Base-by-base conservation (phyloP, 352 stramenopile species). In the Halophytophthora batemanensis region DNA sequence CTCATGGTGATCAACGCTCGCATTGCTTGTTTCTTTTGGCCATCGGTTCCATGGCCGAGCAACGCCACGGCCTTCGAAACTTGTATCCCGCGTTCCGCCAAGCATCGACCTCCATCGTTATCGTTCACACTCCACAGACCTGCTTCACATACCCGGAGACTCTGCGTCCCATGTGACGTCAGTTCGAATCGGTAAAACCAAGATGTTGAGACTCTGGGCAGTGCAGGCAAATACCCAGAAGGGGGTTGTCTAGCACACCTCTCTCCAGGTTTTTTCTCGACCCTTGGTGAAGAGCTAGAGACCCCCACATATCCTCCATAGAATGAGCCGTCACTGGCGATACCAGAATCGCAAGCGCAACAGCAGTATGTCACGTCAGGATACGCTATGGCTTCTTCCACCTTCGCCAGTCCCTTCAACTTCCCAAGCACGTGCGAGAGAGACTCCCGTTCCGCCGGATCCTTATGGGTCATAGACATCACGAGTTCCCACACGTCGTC, bases 401-500 rank as follows among this genome's bases (percentile, higher is more conserved):
- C 14, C 3, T 44, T 21, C 12, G 37, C 35, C 5, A 54, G 37
- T 18, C 6, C 23, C 17, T 54, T 39, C 8, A 54, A n/a, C 37
- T 46, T 37, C 2, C 21, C 38, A 17, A 54, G 17, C 25, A 45
- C 47, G 8, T 28, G 15, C 18, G 8, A 1, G 15, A 46, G 8
- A 6, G 36, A 17, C 10, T 36, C 22, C 2, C 41, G 46, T 18
- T 53, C 33, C 0, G 8, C 11, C 14, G 47, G 29, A 4, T 46
- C 41, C 0, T 0, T 13, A 19, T 46, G 39, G 6, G 46, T 50
- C 51, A 61, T 61, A 1, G 17, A 8, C 17, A 36, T 1, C 23
- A 66, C 44, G 6, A 66, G 44, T 15, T 39, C 28, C 58, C 58
- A 66, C 11, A 7, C 42, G 1, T 53, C 18, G 13, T 61, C 47